These are phyloP conservation scores for Diaporthe citriasiana DNA, from an alignment of 2,329 filamentous ascomycete species.

Conservation along the genomic window DNA sequence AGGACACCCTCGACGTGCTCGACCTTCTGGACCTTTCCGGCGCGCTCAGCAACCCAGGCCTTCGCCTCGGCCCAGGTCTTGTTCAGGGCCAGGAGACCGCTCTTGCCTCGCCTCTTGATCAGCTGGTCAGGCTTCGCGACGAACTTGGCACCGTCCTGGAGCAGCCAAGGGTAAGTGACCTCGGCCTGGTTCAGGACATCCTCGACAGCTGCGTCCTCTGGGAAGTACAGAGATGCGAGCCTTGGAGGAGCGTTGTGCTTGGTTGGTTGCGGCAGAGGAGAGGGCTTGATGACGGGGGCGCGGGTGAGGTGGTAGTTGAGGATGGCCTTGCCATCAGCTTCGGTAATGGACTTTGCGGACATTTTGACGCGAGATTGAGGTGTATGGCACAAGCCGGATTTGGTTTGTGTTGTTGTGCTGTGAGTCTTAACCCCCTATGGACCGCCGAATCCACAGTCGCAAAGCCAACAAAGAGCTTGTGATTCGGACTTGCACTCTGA, in stretches of 20 bases:
- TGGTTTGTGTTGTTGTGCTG: constrained; percentile 35
- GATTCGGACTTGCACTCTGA: constrained; percentile 37
- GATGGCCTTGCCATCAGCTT: constrained; percentile 99
- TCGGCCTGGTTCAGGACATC: constrained; percentile 95
- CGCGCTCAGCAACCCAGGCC: constrained; percentile 93
- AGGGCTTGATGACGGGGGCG: constrained; percentile 97
- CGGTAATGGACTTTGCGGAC: constrained; percentile 97
- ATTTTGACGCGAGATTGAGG: constrained; percentile 63
- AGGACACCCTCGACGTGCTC: constrained; percentile 91
- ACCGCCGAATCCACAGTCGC: constrained; percentile 42
- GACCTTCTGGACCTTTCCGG: constrained; percentile 92
- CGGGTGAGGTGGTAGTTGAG: constrained; percentile 99
- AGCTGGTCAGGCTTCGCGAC: constrained; percentile 98
- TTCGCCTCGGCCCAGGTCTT: constrained; percentile 96
- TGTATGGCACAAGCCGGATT: constrained; percentile 43
- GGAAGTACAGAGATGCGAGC: constrained; percentile 93
- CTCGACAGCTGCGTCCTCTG: constrained; percentile 86
- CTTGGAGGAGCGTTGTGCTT: constrained; percentile 94
- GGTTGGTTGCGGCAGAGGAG: constrained; percentile 84
- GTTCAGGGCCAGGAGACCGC: constrained; percentile 94
- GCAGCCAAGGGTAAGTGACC: constrained; percentile 95
- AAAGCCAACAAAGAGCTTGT: constrained; percentile 37
- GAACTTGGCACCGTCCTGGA: constrained; percentile 86
- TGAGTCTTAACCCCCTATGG: constrained; percentile 33
- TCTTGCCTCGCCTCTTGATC: constrained; percentile 99